Base-by-base conservation (phyloP, 345 rosid genomes). In the Moricandia arvensis region DNA sequence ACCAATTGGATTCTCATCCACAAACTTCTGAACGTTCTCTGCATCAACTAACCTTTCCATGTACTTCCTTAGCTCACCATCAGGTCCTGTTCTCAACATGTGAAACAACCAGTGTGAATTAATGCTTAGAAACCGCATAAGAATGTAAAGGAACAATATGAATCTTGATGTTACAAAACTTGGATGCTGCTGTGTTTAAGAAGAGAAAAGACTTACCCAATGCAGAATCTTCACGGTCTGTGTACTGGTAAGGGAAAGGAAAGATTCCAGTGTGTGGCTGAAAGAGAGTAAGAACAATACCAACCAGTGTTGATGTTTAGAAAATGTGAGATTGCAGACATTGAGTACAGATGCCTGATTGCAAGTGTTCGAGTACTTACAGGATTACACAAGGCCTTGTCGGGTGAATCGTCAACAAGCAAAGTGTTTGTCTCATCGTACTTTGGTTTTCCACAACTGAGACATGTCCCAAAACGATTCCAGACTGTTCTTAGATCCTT, bases 311-410 rank as follows among this genome's bases (percentile, higher is more conserved):
- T 47, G 60, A 58, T 15, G 58, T 35, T 49, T 38, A n/a, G 30
- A 68, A 26, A 38, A 29, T 11, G 9, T 47, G 49, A 62, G 9
- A 73, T 8, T 15, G 15, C 27, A 34, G 68, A 53, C 1, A 27
- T 1, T 49, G 18, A 66, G 49, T 72, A 57, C 55, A 71, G n/a
- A 59, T 66, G 58, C 13, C n/a, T 66, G 21, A n/a, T 59, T 9
- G 21, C 33, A 64, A 26, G 53, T 54, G 61, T 35, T 53, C 8
- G 5, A 63, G 54, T 79, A 94, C 97, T 57, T 12, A 57, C 61
- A 16, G 96, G 92, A 83, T 94, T 94, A 70, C 87, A 87, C 80
- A 94, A 80, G 26, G 96, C 90, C 74, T 94, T 95, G 76, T 95
- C 83, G 0, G 96, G 97, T 33, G 97, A 92, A 80, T 94, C 99